Base-by-base conservation (phyloP, 345 rosid genomes). In the Triadica sebifera region DNA sequence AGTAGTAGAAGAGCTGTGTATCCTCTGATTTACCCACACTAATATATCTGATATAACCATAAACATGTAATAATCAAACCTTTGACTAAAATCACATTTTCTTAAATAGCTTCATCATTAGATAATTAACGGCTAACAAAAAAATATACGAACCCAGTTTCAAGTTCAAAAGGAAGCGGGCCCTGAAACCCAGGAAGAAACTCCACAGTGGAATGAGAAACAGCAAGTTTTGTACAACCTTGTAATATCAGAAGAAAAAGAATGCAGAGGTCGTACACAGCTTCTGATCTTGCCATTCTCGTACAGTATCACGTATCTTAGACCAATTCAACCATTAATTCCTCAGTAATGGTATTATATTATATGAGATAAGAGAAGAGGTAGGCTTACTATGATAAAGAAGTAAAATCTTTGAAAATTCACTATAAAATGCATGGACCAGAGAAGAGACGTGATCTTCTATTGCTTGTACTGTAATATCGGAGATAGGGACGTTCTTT, bases 1-100 rank as follows among this genome's bases (percentile, higher is more conserved):
- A 78, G 65, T 74, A 78, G 67, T 78, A 78, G 62, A 78, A 74
- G 19, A 78, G 78, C 38, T 78, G 77, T 24, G 63, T 74, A 15
- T 78, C 81, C 58, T 78, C 81, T 56, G 71, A 43, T 69, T 78
- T 65, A 12, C 57, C 78, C 29, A 78, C 55, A 0, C 81, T 78
- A 43, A 74, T 10, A 67, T 78, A 78, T 24, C 81, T 78, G 72
- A 60, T n/a, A 19, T 22, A 22, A 5, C 41, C 70, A 53, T 11
- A 53, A 12, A 50, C 39, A 57, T 29, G 2, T 29, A 29, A 2
- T 2, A 29, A 29, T 29, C 1, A 29, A 29, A 29, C 34, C 34
- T 29, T 5, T 13, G 15, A 25, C 12, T 16, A 61, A 13, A 16
- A 15, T 15, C 34, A 61, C 17, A 15, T 43, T 39, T 19, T 22